Evolutionary conservation across 306 rosid genomes (phyloP).

Genomic region (Geum urbanum): DNA sequence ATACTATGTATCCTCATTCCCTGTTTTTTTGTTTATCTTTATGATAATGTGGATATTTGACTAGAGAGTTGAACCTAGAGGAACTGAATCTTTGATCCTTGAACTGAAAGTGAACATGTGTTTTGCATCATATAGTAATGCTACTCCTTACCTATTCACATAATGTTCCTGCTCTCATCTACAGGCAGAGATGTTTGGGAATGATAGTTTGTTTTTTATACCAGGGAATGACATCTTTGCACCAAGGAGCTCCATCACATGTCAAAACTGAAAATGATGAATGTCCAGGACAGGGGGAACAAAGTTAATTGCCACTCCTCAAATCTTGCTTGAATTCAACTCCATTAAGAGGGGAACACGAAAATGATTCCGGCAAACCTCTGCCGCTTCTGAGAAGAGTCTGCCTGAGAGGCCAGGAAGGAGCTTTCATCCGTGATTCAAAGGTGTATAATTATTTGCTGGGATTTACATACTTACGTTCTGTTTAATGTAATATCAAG

Average conservation of each 20-base stretch:
- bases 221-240: constrained; percentile 2
- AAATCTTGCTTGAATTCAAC: background rate
- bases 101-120: background rate
- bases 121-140: background rate
- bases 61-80: background rate
- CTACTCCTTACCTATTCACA: background rate
- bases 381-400: constrained; percentile 3
- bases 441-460: background rate
- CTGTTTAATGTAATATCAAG: background rate
- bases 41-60: background rate
- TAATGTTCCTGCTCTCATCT: constrained; percentile 4
- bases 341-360: background rate
- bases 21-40: background rate
- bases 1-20: background rate
- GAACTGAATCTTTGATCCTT: background rate
- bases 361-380: background rate
- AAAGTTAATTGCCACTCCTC: background rate
- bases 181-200: background rate
- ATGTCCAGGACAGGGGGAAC: constrained; percentile 1
- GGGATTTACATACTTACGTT: background rate
- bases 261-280: constrained; percentile 1
- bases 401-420: background rate
- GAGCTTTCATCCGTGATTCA: background rate
- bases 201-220: background rate
- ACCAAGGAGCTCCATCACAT: background rate